Base-by-base conservation (phyloP, 164 flowering plant species). In the Macadamia integrifolia region DNA sequence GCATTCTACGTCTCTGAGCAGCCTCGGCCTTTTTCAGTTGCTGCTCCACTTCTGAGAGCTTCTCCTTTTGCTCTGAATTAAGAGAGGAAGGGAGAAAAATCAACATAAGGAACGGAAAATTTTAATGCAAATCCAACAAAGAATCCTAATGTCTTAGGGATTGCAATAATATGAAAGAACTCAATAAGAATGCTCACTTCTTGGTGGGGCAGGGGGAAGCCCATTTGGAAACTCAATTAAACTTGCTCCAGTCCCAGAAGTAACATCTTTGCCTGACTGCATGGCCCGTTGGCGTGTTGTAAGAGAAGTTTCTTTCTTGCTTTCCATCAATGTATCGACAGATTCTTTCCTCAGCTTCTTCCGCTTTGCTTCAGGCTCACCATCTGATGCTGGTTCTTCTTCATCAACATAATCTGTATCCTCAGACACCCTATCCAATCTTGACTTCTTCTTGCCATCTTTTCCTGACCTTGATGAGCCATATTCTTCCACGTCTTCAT, bases 1-100 rank as follows among this genome's bases (percentile, higher is more conserved):
- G 99, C 81, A 88, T 53, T 71, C 80, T 83, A 17, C 99, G 94
- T 65, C 90, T 86, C 72, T 91, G 90, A 69, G 99, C 98, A 77
- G 96, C 97, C 87, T 95, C 99, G 11, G 88, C 89, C 78, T 91
- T 95, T 84, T 91, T 92, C 65, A 89, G 71, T 71, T 88, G 99
- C 77, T 83, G 93, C 66, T 95, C 98, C 71, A 87, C 86, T 61
- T 91, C 99, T 48, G 99, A 46, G 58, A 95, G 93, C 69, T 86
- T 84, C 79, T 91, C 98, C 80, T 92, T 95, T 88, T 89, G 88
- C 77, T 83, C 99, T 95, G 79, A 18, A 63, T 75, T 57, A 42
- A 65, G 56, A 63, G 5, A 35, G 5, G 40, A 35, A 35, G 5
- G 5, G 40, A 5, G 40, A 5, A 5, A 35, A 35, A 2, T 35